Percentiles rank a stretch among this genome's conserved stretches.
Evolutionary conservation across 108 stramenopile species (phyloP).

Genomic region (Epithemia pelagica): DNA sequence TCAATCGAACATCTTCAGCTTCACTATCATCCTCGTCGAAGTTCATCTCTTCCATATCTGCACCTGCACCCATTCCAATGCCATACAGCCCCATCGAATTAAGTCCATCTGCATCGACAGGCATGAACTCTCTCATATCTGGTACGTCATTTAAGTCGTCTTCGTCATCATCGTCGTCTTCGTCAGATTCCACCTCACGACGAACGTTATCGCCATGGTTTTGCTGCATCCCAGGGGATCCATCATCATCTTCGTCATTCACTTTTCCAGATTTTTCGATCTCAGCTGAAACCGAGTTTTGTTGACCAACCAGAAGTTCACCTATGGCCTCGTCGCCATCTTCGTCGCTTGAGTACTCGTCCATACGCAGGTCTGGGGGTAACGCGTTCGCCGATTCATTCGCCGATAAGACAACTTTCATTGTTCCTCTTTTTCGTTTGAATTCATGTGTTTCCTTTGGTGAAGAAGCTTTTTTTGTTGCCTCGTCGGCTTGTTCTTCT

Average conservation of each 20-base stretch:
- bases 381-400: constrained; percentile 20
- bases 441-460: constrained; percentile 12
- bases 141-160: constrained; percentile 78
- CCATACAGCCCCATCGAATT: constrained; percentile 67
- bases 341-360: constrained; percentile 88
- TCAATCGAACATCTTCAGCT: constrained; percentile 62
- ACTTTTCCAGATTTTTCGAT: constrained; percentile 20
- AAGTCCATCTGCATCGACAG: constrained; percentile 72
- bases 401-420: constrained; percentile 22
- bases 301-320: constrained; percentile 66
- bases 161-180: constrained; percentile 52
- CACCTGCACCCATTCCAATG: constrained; percentile 25
- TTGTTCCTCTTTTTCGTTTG: constrained; percentile 4
- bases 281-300: constrained; percentile 28
- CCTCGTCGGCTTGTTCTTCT: constrained; percentile 22
- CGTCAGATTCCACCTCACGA: constrained; percentile 24
- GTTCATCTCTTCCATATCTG: constrained; percentile 25
- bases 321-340: constrained; percentile 54
- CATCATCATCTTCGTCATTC: constrained; percentile 20
- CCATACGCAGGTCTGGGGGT: constrained; percentile 86
- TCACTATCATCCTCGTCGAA: constrained; percentile 79
- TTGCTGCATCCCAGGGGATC: background rate
- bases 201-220: background rate
- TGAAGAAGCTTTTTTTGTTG: constrained; percentile 6
- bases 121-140: constrained; percentile 81